Evolutionary conservation across 2,329 filamentous ascomycete species (phyloP).

Genomic region (Monosporascus sp.): DNA sequence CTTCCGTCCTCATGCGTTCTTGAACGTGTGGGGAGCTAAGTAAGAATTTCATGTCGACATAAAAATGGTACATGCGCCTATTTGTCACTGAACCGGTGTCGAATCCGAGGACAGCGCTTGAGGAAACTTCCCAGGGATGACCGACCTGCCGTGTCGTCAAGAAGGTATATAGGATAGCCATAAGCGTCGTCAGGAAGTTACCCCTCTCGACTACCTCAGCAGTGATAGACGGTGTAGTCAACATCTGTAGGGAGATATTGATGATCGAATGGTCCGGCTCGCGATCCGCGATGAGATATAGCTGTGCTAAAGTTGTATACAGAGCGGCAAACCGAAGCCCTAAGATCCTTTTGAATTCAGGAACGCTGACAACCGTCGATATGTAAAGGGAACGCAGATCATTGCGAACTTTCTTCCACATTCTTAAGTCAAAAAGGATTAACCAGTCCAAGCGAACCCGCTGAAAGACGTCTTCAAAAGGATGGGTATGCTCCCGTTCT

Average conservation of each 20-base stretch:
- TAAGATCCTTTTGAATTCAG: conserved; percentile 90
- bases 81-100: conserved; percentile 95
- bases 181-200: conserved; percentile 91
- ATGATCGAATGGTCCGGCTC: conserved; percentile 98
- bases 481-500: conserved; percentile 55
- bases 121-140: conserved; percentile 83
- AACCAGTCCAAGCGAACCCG: conserved; percentile 90
- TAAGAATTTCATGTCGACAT: conserved; percentile 86
- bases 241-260: conserved; percentile 91
- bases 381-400: conserved; percentile 92
- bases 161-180: conserved; percentile 97
- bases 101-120: conserved; percentile 81
- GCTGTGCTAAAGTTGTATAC: conserved; percentile 87
- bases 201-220: conserved; percentile 91
- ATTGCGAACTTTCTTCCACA: conserved; percentile 95
- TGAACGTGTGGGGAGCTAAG: conserved; percentile 87
- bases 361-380: conserved; percentile 90
- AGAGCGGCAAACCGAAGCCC: conserved; percentile 90
- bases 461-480: conserved; percentile 83
- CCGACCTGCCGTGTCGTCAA: conserved; percentile 93
- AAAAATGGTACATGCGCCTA: conserved; percentile 94
- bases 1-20: conserved; percentile 73
- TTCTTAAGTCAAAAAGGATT: conserved; percentile 85
- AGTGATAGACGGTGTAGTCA: conserved; percentile 94
- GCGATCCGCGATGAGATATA: conserved; percentile 92